Conservation (phyloP, 805 yeast species). For the Hanseniaspora taiwanica region DNA sequence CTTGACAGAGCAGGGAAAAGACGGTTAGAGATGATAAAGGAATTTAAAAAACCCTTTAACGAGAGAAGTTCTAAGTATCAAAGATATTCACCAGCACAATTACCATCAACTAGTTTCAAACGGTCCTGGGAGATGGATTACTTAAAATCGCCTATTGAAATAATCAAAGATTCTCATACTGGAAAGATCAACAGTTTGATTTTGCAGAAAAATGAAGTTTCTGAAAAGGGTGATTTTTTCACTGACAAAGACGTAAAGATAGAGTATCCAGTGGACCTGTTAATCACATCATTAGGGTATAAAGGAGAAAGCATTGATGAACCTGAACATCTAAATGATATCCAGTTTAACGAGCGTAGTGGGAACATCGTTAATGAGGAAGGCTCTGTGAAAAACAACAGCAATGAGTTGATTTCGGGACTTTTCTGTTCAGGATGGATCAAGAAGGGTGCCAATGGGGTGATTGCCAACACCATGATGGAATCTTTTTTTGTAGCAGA, state of each 20-base stretch:
- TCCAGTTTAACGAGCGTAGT: conserved; percentile 27
- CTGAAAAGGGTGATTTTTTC: no score
- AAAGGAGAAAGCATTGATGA: conserved; percentile 53
- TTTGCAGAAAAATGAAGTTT: conserved; percentile 11
- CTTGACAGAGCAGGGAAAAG: conserved; percentile 49
- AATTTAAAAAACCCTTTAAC: conserved; percentile 29
- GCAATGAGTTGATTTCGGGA: conserved; percentile 26
- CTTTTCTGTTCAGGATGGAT: conserved; percentile 88
- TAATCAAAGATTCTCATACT: conserved; percentile 27
- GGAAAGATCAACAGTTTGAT: conserved; percentile 18
- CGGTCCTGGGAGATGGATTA: conserved; percentile 55
- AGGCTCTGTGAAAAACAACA: conserved; percentile 29
- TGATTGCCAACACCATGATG: conserved; percentile 81
- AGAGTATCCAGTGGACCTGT: conserved; percentile 41
- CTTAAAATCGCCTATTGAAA: conserved; percentile 48
- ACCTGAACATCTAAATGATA: conserved; percentile 17
- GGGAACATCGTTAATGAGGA: conserved; percentile 25
- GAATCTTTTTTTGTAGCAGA: conserved; percentile 70
- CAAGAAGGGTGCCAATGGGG: conserved; percentile 74
- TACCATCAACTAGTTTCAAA: no score
- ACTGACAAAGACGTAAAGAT: no score
- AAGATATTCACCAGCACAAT: no score
- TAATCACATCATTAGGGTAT: conserved; percentile 77
- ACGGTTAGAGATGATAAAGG: conserved; percentile 47
- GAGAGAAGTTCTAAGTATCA: conserved; percentile 19